A percentile compares a stretch with the other conserved stretches of the same genome.
Conservation (phyloP, 108 stramenopile species). For the Bacterosira constricta region DNA sequence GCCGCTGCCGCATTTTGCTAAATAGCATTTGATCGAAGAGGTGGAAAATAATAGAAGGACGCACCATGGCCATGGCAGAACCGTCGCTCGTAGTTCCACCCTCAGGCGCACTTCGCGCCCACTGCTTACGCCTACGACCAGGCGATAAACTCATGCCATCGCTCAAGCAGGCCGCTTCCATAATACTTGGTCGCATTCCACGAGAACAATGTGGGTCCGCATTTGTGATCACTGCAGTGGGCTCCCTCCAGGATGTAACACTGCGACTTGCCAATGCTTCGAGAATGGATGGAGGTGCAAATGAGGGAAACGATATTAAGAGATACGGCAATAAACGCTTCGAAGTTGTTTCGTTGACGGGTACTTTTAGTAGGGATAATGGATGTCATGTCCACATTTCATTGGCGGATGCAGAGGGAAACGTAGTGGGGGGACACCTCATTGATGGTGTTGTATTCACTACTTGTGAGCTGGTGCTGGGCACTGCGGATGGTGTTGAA, state of each 20-base stretch:
- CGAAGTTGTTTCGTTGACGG: conserved; percentile 75
- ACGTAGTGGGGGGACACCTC: conserved; percentile 75
- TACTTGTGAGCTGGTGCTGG: conserved; percentile 78
- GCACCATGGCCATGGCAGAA: conserved; percentile 2
- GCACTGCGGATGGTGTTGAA: conserved; percentile 54
- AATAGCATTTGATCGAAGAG: no score
- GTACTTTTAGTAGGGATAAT: conserved; percentile 59
- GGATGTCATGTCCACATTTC: conserved; percentile 70
- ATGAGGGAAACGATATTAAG: conserved; percentile 50
- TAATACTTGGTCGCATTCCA: conserved; percentile 25
- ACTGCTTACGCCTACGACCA: conserved; percentile 62
- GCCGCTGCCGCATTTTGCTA: no score
- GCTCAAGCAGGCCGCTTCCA: conserved; percentile 45
- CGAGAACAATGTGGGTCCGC: conserved; percentile 41
- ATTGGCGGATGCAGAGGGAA: conserved; percentile 45
- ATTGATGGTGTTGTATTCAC: conserved; percentile 75
- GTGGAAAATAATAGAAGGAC: no score
- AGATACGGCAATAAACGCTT: conserved; percentile 59
- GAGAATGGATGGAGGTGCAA: conserved; percentile 7
- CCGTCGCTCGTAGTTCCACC: conserved; percentile 24
- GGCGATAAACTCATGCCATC: conserved; percentile 59
- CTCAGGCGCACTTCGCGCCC: conserved; percentile 52
- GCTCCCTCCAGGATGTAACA: conserved; percentile 59
- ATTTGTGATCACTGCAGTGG: conserved; percentile 76
- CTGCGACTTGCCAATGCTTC: conserved; percentile 77